A percentile compares a stretch with the other conserved stretches of the same genome.
These are phyloP conservation scores for Crassisporium funariophilum DNA, from an alignment of 768 basidiomycete species.

Conservation along the genomic window DNA sequence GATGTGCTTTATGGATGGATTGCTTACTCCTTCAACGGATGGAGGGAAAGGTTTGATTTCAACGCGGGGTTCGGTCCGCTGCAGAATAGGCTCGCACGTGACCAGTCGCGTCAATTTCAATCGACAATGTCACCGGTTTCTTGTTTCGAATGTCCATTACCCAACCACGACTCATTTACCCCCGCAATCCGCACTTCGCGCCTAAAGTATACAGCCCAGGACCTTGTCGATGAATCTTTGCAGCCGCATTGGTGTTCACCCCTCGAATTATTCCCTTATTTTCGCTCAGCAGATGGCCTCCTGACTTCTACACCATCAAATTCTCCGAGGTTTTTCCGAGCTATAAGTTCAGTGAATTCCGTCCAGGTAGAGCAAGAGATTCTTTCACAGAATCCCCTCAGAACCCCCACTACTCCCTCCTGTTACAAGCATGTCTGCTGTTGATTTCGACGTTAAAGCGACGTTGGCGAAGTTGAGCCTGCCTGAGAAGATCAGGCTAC, in stretches of 20 bases:
- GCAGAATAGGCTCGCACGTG: slow-evolving; percentile 1
- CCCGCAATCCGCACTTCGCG: not conserved
- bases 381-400: no score
- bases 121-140: not conserved
- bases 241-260: not conserved
- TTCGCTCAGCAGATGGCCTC: slow-evolving; percentile 6
- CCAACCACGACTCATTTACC: not conserved
- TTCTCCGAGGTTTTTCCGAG: slow-evolving; percentile 25
- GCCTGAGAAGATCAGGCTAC: slow-evolving; percentile 45
- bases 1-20: slow-evolving; percentile 35
- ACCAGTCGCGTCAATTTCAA: slow-evolving; percentile 2
- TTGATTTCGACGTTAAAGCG: slow-evolving; percentile 38
- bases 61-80: no score
- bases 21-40: slow-evolving; percentile 29
- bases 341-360: slow-evolving; percentile 13
- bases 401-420: no score
- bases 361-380: no score
- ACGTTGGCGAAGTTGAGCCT: slow-evolving; percentile 38
- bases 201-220: no score
- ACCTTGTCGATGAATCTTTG: not conserved
- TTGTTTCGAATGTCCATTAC: not conserved
- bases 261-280: not conserved
- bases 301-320: slow-evolving; percentile 7
- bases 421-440: slow-evolving; percentile 12
- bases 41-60: slow-evolving; percentile 12